A percentile compares a stretch with the other conserved stretches of the same genome.
Conservation (phyloP, 2,329 filamentous ascomycete genomes). For the Tolypocladium tropicale region DNA sequence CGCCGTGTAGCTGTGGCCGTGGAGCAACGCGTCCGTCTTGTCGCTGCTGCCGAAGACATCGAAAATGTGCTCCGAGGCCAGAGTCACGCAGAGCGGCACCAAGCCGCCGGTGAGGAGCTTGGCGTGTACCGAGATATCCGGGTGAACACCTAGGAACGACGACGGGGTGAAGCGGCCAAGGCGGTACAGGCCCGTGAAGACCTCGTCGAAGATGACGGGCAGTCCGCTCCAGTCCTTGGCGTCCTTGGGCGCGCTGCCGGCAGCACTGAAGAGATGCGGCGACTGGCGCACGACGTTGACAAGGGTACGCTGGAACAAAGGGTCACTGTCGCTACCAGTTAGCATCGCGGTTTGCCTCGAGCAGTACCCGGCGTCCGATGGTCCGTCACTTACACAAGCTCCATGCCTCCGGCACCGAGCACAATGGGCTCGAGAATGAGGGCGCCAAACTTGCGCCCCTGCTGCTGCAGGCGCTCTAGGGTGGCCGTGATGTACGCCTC, state of each 20-base stretch:
- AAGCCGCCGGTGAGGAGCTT: conserved; percentile 77
- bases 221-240: conserved; percentile 55
- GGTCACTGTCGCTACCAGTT: conserved; percentile 43
- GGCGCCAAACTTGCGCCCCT: conserved; percentile 62
- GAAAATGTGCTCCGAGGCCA: conserved; percentile 67
- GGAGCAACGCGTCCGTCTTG: conserved; percentile 69
- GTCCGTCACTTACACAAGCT: conserved; percentile 51
- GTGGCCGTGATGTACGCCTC: conserved; percentile 45
- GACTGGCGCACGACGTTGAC: conserved; percentile 55
- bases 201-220: conserved; percentile 75
- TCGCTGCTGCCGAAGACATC: conserved; percentile 58
- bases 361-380: no score
- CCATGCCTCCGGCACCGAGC: conserved; percentile 75
- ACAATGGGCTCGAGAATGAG: conserved; percentile 73
- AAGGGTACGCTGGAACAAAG: conserved; percentile 67
- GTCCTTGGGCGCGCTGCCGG: conserved; percentile 4
- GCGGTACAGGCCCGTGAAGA: conserved; percentile 78
- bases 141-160: conserved; percentile 55
- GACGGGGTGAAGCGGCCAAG: conserved; percentile 63
- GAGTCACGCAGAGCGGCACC: conserved; percentile 65
- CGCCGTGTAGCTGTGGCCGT: conserved; percentile 81
- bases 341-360: conserved; percentile 1
- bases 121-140: conserved; percentile 72
- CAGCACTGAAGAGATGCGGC: conserved; percentile 40
- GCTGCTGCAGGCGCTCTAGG: conserved; percentile 37